These are phyloP conservation scores for Lachancea lanzarotensis DNA, from an alignment of 805 yeast genomes.

Conservation along the genomic window DNA sequence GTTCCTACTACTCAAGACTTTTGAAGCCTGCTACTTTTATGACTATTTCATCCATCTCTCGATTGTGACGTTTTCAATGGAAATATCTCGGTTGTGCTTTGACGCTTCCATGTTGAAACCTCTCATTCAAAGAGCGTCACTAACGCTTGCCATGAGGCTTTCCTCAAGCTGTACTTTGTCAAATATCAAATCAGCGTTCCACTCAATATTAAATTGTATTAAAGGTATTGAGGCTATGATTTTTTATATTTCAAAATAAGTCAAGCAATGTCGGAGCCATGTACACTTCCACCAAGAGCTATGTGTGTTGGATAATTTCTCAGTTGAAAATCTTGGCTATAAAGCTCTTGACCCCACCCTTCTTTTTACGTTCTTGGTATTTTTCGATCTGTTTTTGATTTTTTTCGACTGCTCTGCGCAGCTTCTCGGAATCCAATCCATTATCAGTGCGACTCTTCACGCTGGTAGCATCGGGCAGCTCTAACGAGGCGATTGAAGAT, in stretches of 20 bases:
- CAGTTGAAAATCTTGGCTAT: conserved; percentile 20
- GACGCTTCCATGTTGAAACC: too few relatives aligned
- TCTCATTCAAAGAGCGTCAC: too few relatives aligned
- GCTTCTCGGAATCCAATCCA: conserved; percentile 16
- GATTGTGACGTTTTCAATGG: too few relatives aligned
- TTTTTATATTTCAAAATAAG: too few relatives aligned
- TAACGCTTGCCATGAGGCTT: too few relatives aligned
- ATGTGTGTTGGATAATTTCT: neutral
- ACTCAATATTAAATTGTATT: too few relatives aligned
- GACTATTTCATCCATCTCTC: conserved; percentile 1
- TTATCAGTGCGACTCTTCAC: neutral
- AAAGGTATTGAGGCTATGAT: too few relatives aligned
- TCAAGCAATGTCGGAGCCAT: too few relatives aligned
- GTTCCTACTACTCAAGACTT: too few relatives aligned
- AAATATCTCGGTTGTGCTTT: too few relatives aligned
- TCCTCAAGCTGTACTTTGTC: too few relatives aligned
- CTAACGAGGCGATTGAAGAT: neutral
- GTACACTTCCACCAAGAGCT: neutral
- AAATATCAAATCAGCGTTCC: too few relatives aligned
- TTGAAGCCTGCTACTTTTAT: conserved; percentile 12
- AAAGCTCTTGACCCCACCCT: conserved; percentile 21
- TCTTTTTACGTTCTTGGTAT: conserved; percentile 18
- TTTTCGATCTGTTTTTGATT: conserved; percentile 28
- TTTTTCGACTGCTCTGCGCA: conserved; percentile 29
- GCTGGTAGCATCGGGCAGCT: conserved; percentile 1